Evolutionary conservation across 352 stramenopile species (phyloP), one percentile per base, ranked within the genome.

Genomic region (Phytophthora sansomeana): DNA sequence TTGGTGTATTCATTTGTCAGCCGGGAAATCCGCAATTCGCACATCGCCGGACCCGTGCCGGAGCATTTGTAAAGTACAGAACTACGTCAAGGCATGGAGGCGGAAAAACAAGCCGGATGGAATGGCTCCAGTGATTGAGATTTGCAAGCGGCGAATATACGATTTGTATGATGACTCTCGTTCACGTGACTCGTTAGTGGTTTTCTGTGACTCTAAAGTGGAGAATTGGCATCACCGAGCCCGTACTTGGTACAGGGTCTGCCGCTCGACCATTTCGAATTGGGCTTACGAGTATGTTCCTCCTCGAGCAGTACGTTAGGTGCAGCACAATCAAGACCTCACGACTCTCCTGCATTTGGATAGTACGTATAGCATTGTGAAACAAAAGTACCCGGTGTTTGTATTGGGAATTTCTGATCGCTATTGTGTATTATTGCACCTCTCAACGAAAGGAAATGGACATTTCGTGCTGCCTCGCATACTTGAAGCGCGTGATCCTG

Each of bases 401-500:
- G 42, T 48, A 17, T 14, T 48, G 17, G 42, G 42, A 16, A 48
- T 48, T 16, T 48, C 41, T 26, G 39, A 48, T 48, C 41, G 19
- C 1, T 28, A n/a, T 7, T 2, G n/a, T n/a, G 19, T 28, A 46
- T n/a, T 46, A n/a, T 26, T 46, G 14, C 39, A 30, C 41, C 7
- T 46, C 39, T 6, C n/a, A 16, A 46, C 6, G 39, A 8, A 46
- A 46, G 11, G 14, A 14, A 28, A 14, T 14, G 1, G 39, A 46
- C 39, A 28, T 46, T 46, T 46, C 28, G 0, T 48, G 35, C 11
- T 41, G 35, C 14, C 3, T 41, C 17, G 35, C 35, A 5, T 41
- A 19, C 17, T n/a, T 46, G 16, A 46, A 46, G n/a, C 39, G 38
- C 11, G 39, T 46, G 4, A 13, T 46, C 1, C n/a, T 46, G 39